Conservation (phyloP, 306 rosid genomes). For the Delonix regia region DNA sequence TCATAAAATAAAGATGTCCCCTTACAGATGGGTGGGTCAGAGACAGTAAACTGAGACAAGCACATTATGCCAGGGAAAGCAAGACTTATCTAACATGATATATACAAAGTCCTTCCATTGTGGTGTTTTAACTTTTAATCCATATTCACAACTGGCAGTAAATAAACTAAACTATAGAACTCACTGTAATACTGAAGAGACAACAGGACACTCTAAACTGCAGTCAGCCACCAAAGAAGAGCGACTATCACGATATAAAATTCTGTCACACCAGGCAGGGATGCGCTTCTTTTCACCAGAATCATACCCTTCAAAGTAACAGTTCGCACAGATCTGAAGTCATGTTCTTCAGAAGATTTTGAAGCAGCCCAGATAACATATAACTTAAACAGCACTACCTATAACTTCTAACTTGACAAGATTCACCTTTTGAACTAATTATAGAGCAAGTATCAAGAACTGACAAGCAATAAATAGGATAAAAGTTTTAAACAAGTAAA, state of each 20-base stretch:
- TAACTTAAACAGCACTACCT: constrained; percentile 21
- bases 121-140: constrained; percentile 17
- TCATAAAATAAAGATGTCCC: constrained; percentile 20
- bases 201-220: constrained; percentile 82
- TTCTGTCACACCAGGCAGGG: constrained; percentile 99
- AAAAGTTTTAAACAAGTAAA: neutral
- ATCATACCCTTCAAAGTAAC: constrained; percentile 73
- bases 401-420: constrained; percentile 17
- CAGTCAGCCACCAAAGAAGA: constrained; percentile 64
- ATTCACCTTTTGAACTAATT: constrained; percentile 14
- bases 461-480: constrained; percentile 29
- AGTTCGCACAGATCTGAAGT: constrained; percentile 35
- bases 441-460: constrained; percentile 18
- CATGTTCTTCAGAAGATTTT: constrained; percentile 30
- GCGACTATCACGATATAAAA: constrained; percentile 87
- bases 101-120: constrained; percentile 3
- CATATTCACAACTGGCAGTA: constrained; percentile 23
- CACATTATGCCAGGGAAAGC: constrained; percentile 20
- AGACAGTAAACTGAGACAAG: constrained; percentile 11
- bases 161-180: constrained; percentile 38
- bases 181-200: constrained; percentile 71
- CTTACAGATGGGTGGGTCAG: constrained; percentile 5
- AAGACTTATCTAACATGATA: constrained; percentile 18
- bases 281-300: constrained; percentile 98
- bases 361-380: constrained; percentile 30